Evolutionary conservation across 2,329 filamentous ascomycete genomes (phyloP), one percentile per base, ranked within the genome.

Genomic region (Coniochaeta sp.): DNA sequence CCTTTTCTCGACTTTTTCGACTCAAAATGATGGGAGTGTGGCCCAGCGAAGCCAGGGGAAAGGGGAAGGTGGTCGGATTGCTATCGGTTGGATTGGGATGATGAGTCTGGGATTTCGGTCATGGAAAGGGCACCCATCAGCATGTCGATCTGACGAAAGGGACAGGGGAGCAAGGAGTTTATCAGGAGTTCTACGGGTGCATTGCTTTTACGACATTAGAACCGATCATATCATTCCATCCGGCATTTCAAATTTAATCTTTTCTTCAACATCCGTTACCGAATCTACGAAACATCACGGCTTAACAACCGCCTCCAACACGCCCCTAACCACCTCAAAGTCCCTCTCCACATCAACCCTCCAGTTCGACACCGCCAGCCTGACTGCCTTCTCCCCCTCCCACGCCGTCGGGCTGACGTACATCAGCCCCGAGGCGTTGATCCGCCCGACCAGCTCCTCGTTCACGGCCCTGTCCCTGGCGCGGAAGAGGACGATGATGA

Each of bases 341-440:
- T 95, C 91, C 54, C 77, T 75, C 47, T 83, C 75, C 0, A 84
- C 75, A 61, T 91, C 77, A 2, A 88, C 85, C 66, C 81, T 81
- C 89, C 91, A 96, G 62, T 88, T 96, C 33, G 87, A 86, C 38
- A 96, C 82, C 0, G 92, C 91, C 59, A 96, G 81, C n/a, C 92
- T 78, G 55, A 85, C 86, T 8, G 91, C 91, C 52, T 84, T 79
- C 52, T 74, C 71, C 0, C 86, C 87, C 38, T 82, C 74, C 90
- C 91, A 96, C 45, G 70, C 76, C 12, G 89, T 95, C 0, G 88
- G 88, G 54, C 87, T 91, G 5, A 95, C 86, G 62, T 91, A 96
- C 61, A 96, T 86, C 61, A 81, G 81, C 35, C 83, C 78, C 1
- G 81, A 85, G 4, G 69, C 76, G 63, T 96, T 96, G 60, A 96